Percentiles rank a stretch among this genome's conserved stretches.
These are phyloP conservation scores for Trichoderma breve DNA, from an alignment of 2,329 filamentous ascomycete species.

Conservation along the genomic window DNA sequence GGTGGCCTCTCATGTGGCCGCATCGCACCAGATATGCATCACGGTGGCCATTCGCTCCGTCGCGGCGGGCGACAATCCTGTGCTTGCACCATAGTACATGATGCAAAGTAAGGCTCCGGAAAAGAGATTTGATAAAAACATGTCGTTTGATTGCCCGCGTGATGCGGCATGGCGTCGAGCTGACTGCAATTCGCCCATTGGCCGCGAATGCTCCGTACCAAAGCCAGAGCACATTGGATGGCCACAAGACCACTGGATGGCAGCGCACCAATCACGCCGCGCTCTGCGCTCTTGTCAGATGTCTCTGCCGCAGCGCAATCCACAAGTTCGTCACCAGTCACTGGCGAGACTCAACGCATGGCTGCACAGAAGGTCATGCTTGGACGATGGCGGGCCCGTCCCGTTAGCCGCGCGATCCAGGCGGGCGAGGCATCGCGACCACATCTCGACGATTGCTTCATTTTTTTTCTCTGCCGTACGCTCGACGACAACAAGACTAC, in stretches of 20 bases:
- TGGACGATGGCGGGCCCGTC: slow-evolving; percentile 5
- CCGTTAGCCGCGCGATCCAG: slow-evolving; percentile 8
- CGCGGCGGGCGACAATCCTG: neutral
- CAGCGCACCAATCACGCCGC: slow-evolving; percentile 21
- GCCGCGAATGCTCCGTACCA: slow-evolving; percentile 11
- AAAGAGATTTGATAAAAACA: slow-evolving; percentile 4
- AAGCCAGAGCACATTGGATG: slow-evolving; percentile 10
- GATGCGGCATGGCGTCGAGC: slow-evolving; percentile 19
- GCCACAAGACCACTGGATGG: slow-evolving; percentile 21
- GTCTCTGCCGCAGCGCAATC: slow-evolving; percentile 17
- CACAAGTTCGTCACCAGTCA: slow-evolving; percentile 21
- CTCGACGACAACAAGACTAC: slow-evolving; percentile 5
- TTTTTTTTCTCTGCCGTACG: neutral
- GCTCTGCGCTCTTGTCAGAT: slow-evolving; percentile 17
- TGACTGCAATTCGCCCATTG: slow-evolving; percentile 20
- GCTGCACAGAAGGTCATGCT: slow-evolving; percentile 1
- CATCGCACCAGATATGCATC: slow-evolving; percentile 21
- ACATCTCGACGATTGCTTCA: neutral
- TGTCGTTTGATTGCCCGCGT: slow-evolving; percentile 20
- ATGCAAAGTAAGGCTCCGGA: slow-evolving; percentile 16
- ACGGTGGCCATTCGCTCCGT: slow-evolving; percentile 14
- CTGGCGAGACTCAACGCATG: slow-evolving; percentile 5
- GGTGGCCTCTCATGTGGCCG: slow-evolving; percentile 15
- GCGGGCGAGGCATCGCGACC: neutral
- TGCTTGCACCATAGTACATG: slow-evolving; percentile 9